Conservation (phyloP, 805 yeast genomes). For the Schwanniomyces polymorphus region DNA sequence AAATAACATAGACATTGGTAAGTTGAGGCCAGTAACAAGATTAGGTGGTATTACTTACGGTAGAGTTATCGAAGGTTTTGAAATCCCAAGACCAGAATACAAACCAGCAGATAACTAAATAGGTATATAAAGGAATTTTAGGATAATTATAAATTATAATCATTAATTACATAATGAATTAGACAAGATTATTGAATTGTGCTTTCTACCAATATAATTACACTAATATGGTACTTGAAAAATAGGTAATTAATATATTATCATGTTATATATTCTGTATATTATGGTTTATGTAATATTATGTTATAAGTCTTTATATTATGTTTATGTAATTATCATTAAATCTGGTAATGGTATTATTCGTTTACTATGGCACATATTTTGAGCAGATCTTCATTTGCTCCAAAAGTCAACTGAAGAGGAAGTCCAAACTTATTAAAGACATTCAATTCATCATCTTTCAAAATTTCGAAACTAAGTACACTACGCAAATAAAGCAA, state of each 20-base stretch:
- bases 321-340: background rate
- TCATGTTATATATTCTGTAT: too few relatives aligned
- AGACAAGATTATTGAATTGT: background rate
- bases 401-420: background rate
- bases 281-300: too few relatives aligned
- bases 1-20: slow-evolving; percentile 43
- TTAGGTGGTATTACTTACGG: slow-evolving; percentile 49
- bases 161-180: background rate
- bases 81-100: slow-evolving; percentile 45
- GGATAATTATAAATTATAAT: background rate
- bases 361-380: background rate
- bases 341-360: background rate
- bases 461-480: background rate
- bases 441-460: background rate
- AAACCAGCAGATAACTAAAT: background rate
- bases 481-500: background rate
- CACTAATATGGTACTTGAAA: background rate
- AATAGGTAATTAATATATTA: background rate
- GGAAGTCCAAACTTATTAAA: background rate
- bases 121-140: slow-evolving; percentile 5
- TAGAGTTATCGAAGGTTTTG: slow-evolving; percentile 45
- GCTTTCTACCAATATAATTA: background rate
- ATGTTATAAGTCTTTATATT: too few relatives aligned
- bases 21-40: slow-evolving; percentile 54
- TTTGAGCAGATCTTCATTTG: background rate